These are phyloP conservation scores for Pichia kluyveri DNA, from an alignment of 805 yeast species.

Conservation along the genomic window DNA sequence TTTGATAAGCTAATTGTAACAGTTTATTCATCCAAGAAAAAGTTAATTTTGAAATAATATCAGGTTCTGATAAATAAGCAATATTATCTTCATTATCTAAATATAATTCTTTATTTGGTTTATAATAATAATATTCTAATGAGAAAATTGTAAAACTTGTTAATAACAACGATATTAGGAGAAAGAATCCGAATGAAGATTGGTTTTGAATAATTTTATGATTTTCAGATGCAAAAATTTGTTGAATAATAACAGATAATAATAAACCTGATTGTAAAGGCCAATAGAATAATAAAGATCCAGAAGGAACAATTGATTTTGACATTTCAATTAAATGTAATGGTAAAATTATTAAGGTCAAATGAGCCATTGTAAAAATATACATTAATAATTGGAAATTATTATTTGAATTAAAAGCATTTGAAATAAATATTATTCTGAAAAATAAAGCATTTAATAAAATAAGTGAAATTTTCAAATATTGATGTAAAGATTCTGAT, in stretches of 20 bases:
- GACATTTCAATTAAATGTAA: constrained; percentile 36
- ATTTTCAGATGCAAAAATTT: constrained; percentile 20
- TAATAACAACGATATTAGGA: constrained; percentile 23
- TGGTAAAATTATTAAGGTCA: constrained; percentile 28
- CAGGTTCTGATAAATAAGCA: constrained; percentile 26
- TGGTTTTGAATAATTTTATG: constrained; percentile 10
- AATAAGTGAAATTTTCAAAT: constrained; percentile 8
- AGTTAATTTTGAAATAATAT: constrained; percentile 66
- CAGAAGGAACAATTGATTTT: constrained; percentile 29
- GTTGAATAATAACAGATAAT: constrained; percentile 15
- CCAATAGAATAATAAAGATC: constrained; percentile 36
- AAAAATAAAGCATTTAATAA: constrained; percentile 8
- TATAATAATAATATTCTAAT: constrained; percentile 29
- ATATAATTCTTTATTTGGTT: constrained; percentile 32
- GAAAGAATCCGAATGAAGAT: constrained; percentile 4
- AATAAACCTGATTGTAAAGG: constrained; percentile 16
- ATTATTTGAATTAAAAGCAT: background rate
- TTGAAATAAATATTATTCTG: constrained; percentile 4
- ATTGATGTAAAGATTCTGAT: constrained; percentile 4
- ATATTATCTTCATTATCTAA: constrained; percentile 27
- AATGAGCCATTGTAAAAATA: constrained; percentile 6
- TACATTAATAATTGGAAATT: constrained; percentile 9
- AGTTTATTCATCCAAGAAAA: constrained; percentile 88
- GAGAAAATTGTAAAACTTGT: constrained; percentile 27
- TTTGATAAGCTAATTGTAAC: constrained; percentile 58